Evolutionary conservation across 2,329 filamentous ascomycete species (phyloP).

Genomic region (Colletotrichum zoysiae): DNA sequence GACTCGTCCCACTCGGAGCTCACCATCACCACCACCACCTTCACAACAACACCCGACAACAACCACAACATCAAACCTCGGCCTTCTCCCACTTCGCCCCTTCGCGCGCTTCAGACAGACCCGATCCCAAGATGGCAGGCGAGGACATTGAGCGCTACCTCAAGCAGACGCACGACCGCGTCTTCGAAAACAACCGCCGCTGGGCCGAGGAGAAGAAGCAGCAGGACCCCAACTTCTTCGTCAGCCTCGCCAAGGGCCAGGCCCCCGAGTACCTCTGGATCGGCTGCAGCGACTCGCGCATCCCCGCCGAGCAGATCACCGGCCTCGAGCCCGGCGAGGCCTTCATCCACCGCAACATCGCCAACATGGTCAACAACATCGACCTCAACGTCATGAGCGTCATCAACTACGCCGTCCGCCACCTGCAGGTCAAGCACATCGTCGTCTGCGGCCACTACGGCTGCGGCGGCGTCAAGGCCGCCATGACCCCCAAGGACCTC

Average conservation of each 20-base stretch:
- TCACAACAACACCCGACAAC: neutral
- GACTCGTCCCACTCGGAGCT: slow-evolving; percentile 12
- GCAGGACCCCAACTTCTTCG: slow-evolving; percentile 75
- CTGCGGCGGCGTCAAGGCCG: slow-evolving; percentile 81
- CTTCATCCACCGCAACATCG: slow-evolving; percentile 96
- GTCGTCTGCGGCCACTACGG: slow-evolving; percentile 84
- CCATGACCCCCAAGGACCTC: slow-evolving; percentile 78
- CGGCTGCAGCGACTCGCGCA: slow-evolving; percentile 90
- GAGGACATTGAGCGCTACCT: slow-evolving; percentile 61
- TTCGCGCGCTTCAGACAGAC: slow-evolving; percentile 11
- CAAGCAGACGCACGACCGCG: slow-evolving; percentile 72
- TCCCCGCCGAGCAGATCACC: slow-evolving; percentile 90
- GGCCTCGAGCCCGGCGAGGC: slow-evolving; percentile 89
- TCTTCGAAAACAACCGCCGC: slow-evolving; percentile 76
- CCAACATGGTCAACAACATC: slow-evolving; percentile 84
- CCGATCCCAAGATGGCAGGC: slow-evolving; percentile 39
- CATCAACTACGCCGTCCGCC: slow-evolving; percentile 86
- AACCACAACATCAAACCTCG: slow-evolving; percentile 2
- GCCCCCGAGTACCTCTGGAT: slow-evolving; percentile 85
- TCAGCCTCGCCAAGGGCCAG: slow-evolving; percentile 73
- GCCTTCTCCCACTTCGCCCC: slow-evolving; percentile 22
- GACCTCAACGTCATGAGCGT: slow-evolving; percentile 86
- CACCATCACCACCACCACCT: neutral
- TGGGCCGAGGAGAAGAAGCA: slow-evolving; percentile 72
- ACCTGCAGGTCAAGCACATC: slow-evolving; percentile 85